Base-by-base conservation (phyloP, 2,329 filamentous ascomycete genomes). In the Sarocladium kiliense region DNA sequence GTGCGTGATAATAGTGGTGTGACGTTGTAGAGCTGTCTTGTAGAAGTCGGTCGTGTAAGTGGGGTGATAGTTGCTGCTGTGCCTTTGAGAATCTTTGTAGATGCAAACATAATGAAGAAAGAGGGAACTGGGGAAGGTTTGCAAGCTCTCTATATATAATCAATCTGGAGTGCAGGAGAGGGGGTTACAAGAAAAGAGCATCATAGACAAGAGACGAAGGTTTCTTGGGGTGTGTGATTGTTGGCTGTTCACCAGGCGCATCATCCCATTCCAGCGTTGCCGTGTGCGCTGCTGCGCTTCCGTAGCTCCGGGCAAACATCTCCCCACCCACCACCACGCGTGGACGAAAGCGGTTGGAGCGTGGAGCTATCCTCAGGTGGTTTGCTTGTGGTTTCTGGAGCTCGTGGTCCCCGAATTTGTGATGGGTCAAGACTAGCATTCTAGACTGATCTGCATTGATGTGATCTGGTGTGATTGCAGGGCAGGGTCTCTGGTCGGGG, bases 71-170 rank as follows among this genome's bases (percentile, higher is more conserved):
- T 7, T 5, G 9, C 18, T n/a, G 25, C 12, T 26, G 9, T 12
- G 21, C 9, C 9, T 23, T 47, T 26, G 25, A 47, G 23, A 18
- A 47, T 21, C 23, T 16, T 47, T 11, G 44, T 27, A 4, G 49
- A 54, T 54, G 34, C n/a, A 18, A 41, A 25, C 34, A 54, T 54
- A 19, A 26, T 39, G 50, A 53, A 32, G 26, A 53, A 25, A 16
- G 30, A 16, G 12, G 23, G 21, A 23, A 37, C 34, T 18, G 26
- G 25, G 18, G 26, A 19, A 36, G 49, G 50, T 37, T 19, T 7
- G 23, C n/a, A 14, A 53, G 34, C 27, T 11, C 9, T 14, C 3
- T 54, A 54, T 54, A 39, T 54, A 54, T 27, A 26, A 11, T 39
- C 36, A 39, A 19, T 19, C 30, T 21, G 41, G 41, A 9, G 18